Evolutionary conservation across 768 basidiomycete species (phyloP).

Genomic region (Myochromella boudieri): DNA sequence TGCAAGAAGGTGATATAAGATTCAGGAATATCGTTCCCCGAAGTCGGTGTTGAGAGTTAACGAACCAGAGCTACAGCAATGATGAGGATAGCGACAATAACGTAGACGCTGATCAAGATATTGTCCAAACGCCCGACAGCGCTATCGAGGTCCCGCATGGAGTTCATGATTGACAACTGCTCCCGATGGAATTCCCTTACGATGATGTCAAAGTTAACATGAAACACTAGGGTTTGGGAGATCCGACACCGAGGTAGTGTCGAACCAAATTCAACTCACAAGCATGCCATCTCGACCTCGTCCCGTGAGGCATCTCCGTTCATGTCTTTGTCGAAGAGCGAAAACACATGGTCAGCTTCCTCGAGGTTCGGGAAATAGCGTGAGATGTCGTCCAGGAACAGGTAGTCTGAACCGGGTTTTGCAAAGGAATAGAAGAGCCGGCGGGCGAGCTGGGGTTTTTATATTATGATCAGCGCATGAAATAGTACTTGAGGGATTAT

Average conservation of each 20-base stretch:
- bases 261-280: slow-evolving; percentile 38
- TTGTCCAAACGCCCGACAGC: slow-evolving; percentile 86
- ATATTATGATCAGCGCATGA: slow-evolving; percentile 8
- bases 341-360: slow-evolving; percentile 66
- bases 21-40: background rate
- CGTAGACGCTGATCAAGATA: slow-evolving; percentile 81
- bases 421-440: slow-evolving; percentile 86
- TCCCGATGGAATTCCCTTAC: slow-evolving; percentile 80
- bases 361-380: slow-evolving; percentile 68
- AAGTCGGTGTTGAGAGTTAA: slow-evolving; percentile 17
- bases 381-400: slow-evolving; percentile 69
- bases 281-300: slow-evolving; percentile 74
- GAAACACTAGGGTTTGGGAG: background rate
- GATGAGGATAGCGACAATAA: slow-evolving; percentile 71
- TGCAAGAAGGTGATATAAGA: slow-evolving; percentile 24
- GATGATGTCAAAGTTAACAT: background rate
- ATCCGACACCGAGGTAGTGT: slow-evolving; percentile 5
- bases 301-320: slow-evolving; percentile 74
- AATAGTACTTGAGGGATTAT: slow-evolving; percentile 2
- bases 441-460: slow-evolving; percentile 71
- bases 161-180: slow-evolving; percentile 78
- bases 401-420: slow-evolving; percentile 53
- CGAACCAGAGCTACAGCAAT: slow-evolving; percentile 78
- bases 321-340: slow-evolving; percentile 66
- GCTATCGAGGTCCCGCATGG: slow-evolving; percentile 87